phyloP scores from a whole-genome alignment of 768 basidiomycete species.

The Termitomyces sp. region DNA sequence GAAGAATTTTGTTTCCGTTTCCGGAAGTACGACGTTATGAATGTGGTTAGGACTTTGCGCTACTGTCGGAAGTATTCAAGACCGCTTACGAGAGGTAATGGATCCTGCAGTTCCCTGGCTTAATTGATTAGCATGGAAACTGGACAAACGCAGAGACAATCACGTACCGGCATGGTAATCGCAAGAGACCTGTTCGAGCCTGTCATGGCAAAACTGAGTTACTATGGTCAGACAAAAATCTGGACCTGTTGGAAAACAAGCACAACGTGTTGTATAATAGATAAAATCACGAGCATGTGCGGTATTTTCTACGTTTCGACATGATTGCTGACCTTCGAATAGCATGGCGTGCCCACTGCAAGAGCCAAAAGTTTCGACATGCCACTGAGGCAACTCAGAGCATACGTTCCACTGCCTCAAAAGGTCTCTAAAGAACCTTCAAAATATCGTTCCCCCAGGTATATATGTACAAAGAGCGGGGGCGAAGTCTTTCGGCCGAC shows the following conservation, averaged over 20 bases:
- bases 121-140: too few relatives aligned
- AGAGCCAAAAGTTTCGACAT: neutral
- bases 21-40: neutral
- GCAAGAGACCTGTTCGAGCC: neutral
- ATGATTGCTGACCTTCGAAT: neutral
- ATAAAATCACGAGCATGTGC: neutral
- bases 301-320: too few relatives aligned
- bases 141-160: neutral
- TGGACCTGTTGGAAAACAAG: neutral
- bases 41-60: neutral
- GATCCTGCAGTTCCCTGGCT: neutral
- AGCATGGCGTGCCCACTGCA: neutral
- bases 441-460: neutral
- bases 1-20: neutral
- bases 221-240: neutral
- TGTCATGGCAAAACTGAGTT: too few relatives aligned
- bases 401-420: neutral
- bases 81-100: neutral
- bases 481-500: too few relatives aligned
- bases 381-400: neutral
- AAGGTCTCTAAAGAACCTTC: neutral
- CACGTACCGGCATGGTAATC: neutral
- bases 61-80: neutral
- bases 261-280: neutral
- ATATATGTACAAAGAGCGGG: too few relatives aligned